These are phyloP conservation scores for Ailanthus altissimus DNA, from an alignment of 345 rosid species.

Conservation along the genomic window DNA sequence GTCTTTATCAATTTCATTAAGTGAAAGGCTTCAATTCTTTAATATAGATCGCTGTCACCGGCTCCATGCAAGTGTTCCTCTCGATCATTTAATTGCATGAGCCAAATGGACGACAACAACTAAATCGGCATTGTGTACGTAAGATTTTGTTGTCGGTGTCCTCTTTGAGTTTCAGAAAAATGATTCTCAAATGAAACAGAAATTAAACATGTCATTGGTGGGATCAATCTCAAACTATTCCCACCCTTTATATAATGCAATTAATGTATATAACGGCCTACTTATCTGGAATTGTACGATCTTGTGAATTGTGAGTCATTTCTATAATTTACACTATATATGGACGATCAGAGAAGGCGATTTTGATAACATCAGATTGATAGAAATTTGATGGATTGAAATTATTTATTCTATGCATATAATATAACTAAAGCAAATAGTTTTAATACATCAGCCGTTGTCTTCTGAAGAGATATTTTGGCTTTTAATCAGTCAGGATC, in stretches of 20 bases:
- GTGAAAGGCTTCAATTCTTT: constrained; percentile 13
- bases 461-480: not conserved
- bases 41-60: constrained; percentile 22
- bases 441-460: no score
- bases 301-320: not conserved
- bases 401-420: not conserved
- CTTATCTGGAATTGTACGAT: not conserved
- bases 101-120: constrained; percentile 26
- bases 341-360: constrained; percentile 9
- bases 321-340: not conserved
- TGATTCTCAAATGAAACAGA: not conserved
- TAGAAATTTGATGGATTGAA: not conserved
- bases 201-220: not conserved
- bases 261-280: not conserved
- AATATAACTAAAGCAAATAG: not conserved
- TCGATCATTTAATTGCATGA: constrained; percentile 24
- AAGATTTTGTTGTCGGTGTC: constrained; percentile 23
- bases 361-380: constrained; percentile 6
- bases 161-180: not conserved
- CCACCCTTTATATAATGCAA: not conserved
- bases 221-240: not conserved
- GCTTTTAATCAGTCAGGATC: constrained; percentile 4
- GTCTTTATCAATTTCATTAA: constrained; percentile 30
- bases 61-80: constrained; percentile 33
- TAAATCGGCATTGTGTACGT: constrained; percentile 10